Evolutionary conservation across 2,329 filamentous ascomycete genomes (phyloP), one percentile per base, ranked within the genome.

Genomic region (Exophiala xenobiotica): DNA sequence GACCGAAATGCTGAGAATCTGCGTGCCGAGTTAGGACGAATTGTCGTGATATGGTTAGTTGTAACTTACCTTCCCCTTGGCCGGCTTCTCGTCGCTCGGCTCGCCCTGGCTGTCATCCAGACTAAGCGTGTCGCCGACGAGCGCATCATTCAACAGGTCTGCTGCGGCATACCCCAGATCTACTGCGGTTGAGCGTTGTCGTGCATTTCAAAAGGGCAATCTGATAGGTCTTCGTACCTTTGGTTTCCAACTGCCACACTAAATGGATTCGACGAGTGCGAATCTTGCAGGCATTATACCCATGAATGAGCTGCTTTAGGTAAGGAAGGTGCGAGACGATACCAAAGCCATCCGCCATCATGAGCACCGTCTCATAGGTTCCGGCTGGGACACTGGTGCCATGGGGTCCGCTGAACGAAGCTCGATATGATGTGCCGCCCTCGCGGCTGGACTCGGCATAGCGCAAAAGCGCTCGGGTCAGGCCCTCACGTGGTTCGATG

Each of bases 281-380:
- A 38, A 58, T 55, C 22, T 59, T 62, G 38, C 54, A 61, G 20
- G 63, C 64, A 37, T 68, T 67, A 48, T 68, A 68, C 16, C 63
- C 57, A 40, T 69, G 53, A 35, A 73, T 65, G 11, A 71, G 60
- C 57, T 70, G 51, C 50, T 67, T 68, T 3, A 72, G 53, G 54
- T 70, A 68, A 18, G 61, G 63, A 38, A 71, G 57, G 16, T 63
- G 54, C 12, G 53, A 59, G 6, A 61, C 62, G 24, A 72, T 65
- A 6, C 68, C 61, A 46, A 65, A 65, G 22, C 61, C 62, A 45
- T 56, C 68, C 8, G 66, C 63, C 8, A 72, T 49, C 44, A 68
- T 58, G 2, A 72, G 41, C 24, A 68, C 56, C 11, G 47, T 69
- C 51, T 69, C 58, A 56, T 66, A 71, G 7, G 64, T 47, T 7